Evolutionary conservation across 129 eudicot species (phyloP).

Genomic region (Oenanthe sinensis): DNA sequence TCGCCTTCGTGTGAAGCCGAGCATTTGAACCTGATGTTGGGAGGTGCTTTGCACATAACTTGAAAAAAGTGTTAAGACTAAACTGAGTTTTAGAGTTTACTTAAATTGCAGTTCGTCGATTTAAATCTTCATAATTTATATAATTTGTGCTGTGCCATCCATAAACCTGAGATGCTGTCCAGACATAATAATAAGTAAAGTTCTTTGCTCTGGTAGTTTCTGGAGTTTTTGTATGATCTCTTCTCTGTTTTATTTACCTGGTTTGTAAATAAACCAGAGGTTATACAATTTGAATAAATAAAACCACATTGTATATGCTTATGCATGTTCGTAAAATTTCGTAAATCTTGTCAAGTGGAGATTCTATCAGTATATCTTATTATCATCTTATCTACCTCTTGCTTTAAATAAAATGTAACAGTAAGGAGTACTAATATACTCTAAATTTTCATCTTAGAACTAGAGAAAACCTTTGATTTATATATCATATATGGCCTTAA

Average conservation of each 20-base stretch:
- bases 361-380: no score
- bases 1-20: conserved; percentile 66
- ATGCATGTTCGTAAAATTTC: no score
- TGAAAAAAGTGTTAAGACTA: not conserved
- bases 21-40: conserved; percentile 34
- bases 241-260: not conserved
- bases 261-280: not conserved
- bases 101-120: not conserved
- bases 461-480: not conserved
- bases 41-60: not conserved
- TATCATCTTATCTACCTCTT: no score
- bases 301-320: not conserved
- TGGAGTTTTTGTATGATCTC: not conserved
- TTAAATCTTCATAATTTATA: not conserved
- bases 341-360: not conserved
- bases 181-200: not conserved
- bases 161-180: not conserved
- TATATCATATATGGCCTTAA: not conserved
- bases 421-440: not conserved
- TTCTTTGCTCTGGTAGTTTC: not conserved
- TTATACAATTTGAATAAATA: not conserved
- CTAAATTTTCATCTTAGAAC: not conserved
- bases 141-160: not conserved
- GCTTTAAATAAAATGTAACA: not conserved
- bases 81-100: not conserved